Evolutionary conservation across 2,329 filamentous ascomycete genomes (phyloP).

Genomic region (Hirsutella minnesotensis): DNA sequence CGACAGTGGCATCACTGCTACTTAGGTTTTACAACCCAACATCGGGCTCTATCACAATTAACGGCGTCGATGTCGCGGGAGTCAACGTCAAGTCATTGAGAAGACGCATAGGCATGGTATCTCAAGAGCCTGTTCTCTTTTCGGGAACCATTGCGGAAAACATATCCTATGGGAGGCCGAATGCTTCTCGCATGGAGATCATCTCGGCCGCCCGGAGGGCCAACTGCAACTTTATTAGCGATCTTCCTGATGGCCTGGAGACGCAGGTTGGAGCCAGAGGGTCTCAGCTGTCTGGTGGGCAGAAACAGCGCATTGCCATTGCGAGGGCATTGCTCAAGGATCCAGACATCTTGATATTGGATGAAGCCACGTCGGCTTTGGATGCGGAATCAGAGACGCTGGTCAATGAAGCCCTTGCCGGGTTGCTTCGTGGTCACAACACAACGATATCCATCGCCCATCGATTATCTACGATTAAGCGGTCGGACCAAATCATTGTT

Average conservation of each 20-base stretch:
- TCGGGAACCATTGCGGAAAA: constrained; percentile 78
- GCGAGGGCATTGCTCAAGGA: constrained; percentile 89
- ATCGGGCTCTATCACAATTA: constrained; percentile 65
- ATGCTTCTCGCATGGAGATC: constrained; percentile 69
- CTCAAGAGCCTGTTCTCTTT: constrained; percentile 89
- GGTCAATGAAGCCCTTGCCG: constrained; percentile 79
- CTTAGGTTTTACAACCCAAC: constrained; percentile 85
- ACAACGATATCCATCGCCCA: constrained; percentile 98
- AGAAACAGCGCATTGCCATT: constrained; percentile 97
- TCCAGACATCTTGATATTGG: constrained; percentile 90
- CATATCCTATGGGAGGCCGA: constrained; percentile 80
- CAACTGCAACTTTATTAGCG: constrained; percentile 92
- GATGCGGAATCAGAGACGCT: constrained; percentile 96
- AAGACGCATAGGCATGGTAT: constrained; percentile 86
- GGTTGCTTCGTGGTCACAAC: constrained; percentile 73
- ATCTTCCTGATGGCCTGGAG: constrained; percentile 91
- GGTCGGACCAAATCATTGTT: constrained; percentile 89
- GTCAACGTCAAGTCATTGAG: constrained; percentile 93
- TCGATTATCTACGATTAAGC: constrained; percentile 89
- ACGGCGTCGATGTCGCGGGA: constrained; percentile 67
- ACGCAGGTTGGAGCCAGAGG: constrained; percentile 87
- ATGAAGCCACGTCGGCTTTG: constrained; percentile 90
- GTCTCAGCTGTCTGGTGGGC: constrained; percentile 86
- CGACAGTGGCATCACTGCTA: constrained; percentile 83
- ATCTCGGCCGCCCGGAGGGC: constrained; percentile 78